Conservation (phyloP, 495 filamentous ascomycete species). For the Parathielavia hyrcaniae region DNA sequence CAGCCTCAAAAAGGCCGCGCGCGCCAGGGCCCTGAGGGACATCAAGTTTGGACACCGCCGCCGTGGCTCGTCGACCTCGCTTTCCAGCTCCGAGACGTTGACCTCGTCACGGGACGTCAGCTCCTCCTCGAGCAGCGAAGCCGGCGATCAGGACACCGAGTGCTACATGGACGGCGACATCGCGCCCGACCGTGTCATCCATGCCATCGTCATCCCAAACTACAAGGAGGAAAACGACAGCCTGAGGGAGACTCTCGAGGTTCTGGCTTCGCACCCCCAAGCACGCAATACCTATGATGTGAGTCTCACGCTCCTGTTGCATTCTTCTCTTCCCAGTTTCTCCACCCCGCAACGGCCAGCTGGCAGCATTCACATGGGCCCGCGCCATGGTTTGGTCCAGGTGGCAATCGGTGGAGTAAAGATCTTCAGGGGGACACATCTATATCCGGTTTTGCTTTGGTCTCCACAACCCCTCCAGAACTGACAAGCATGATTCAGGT, state of each 20-base stretch:
- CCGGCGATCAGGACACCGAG: constrained; percentile 41
- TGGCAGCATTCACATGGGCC: not conserved
- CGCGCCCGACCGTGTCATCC: constrained; percentile 43
- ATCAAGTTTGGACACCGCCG: constrained; percentile 42
- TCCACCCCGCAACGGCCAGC: constrained; percentile 1
- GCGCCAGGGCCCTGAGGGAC: constrained; percentile 36
- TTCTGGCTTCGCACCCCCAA: constrained; percentile 58
- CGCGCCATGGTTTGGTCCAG: not conserved
- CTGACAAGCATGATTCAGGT: constrained; percentile 42
- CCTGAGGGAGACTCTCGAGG: constrained; percentile 56
- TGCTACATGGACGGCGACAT: constrained; percentile 36
- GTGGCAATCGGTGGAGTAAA: constrained; percentile 11
- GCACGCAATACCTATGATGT: constrained; percentile 61
- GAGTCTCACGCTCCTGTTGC: constrained; percentile 32
- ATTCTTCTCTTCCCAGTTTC: not conserved
- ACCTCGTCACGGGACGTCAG: constrained; percentile 42
- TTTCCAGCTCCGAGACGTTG: constrained; percentile 47
- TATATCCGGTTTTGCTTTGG: constrained; percentile 6
- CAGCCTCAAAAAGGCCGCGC: constrained; percentile 35
- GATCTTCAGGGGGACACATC: constrained; percentile 13
- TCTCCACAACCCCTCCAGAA: not conserved
- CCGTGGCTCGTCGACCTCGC: constrained; percentile 45
- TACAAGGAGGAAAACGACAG: constrained; percentile 64
- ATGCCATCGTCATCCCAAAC: constrained; percentile 62
- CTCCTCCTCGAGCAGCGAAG: constrained; percentile 45